Evolutionary conservation across 208 protist species (phyloP).

Genomic region (Trypanosoma rangeli): DNA sequence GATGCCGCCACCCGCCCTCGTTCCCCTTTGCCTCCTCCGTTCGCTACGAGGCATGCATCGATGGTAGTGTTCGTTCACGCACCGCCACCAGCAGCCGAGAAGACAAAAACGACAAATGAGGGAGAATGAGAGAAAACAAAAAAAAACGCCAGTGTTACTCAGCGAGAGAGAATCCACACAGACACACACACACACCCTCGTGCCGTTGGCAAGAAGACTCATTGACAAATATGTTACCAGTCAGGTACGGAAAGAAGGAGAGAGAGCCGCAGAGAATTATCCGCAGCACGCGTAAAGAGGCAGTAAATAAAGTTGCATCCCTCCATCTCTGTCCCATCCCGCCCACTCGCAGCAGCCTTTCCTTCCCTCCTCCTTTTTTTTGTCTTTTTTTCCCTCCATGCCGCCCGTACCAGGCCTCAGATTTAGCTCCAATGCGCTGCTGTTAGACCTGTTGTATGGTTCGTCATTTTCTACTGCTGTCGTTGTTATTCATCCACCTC

Average conservation of each 20-base stretch:
- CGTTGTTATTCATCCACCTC: not conserved
- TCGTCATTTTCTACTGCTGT: too few species aligned
- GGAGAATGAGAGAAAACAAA: slow-evolving; percentile 22
- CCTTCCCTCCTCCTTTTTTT: not conserved
- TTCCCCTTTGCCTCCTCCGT: not conserved
- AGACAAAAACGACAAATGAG: slow-evolving; percentile 3
- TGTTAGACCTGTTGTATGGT: too few species aligned
- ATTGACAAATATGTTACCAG: too few species aligned
- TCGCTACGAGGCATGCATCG: not conserved
- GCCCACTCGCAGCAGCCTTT: not conserved
- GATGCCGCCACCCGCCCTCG: not conserved
- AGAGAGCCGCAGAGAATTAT: too few species aligned
- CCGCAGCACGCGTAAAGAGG: not conserved
- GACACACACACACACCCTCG: not conserved
- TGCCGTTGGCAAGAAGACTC: too few species aligned
- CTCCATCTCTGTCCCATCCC: not conserved
- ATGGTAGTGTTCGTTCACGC: too few species aligned
- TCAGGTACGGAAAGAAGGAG: not conserved
- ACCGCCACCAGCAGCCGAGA: too few species aligned
- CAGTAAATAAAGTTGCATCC: not conserved
- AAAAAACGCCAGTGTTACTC: too few species aligned
- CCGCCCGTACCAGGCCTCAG: not conserved
- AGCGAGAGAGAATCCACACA: not conserved
- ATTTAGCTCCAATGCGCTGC: too few species aligned
- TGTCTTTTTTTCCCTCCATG: not conserved